Evolutionary conservation across 2,329 filamentous ascomycete genomes (phyloP).

Genomic region (Epicoccum sorghinum): DNA sequence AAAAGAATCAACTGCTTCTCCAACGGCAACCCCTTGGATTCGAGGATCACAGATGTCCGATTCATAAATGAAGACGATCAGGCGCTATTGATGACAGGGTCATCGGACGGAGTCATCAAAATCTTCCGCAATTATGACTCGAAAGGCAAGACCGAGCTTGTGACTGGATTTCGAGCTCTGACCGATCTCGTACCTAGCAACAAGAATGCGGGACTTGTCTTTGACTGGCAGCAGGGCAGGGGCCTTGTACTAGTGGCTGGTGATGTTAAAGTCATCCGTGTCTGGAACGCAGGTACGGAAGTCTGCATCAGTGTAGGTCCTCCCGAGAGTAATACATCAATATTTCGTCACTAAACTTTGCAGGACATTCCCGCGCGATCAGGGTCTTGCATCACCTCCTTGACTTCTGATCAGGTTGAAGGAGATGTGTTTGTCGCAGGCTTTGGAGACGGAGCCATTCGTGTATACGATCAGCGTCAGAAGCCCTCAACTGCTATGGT

Average conservation of each 20-base stretch:
- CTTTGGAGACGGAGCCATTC: slow-evolving; percentile 92
- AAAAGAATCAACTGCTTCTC: slow-evolving; percentile 88
- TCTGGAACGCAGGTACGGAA: slow-evolving; percentile 95
- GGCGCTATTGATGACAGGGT: slow-evolving; percentile 91
- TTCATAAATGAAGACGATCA: slow-evolving; percentile 99
- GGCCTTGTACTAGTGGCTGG: slow-evolving; percentile 94
- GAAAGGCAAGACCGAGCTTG: slow-evolving; percentile 76
- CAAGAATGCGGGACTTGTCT: slow-evolving; percentile 92
- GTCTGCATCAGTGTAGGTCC: slow-evolving; percentile 74
- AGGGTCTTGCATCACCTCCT: slow-evolving; percentile 90
- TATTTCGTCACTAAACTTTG: slow-evolving; percentile 15
- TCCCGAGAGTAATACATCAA: background rate
- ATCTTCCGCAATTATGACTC: slow-evolving; percentile 92
- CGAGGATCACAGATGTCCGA: slow-evolving; percentile 90
- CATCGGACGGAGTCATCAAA: slow-evolving; percentile 91
- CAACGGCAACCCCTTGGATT: slow-evolving; percentile 90
- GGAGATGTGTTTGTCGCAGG: slow-evolving; percentile 95
- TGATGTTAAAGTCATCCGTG: slow-evolving; percentile 91
- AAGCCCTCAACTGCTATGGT: slow-evolving; percentile 90
- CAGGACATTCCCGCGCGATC: slow-evolving; percentile 91
- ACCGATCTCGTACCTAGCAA: slow-evolving; percentile 94
- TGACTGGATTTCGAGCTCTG: slow-evolving; percentile 87
- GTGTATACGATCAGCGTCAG: slow-evolving; percentile 89
- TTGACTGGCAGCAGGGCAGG: slow-evolving; percentile 99
- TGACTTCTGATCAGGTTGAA: slow-evolving; percentile 97